phyloP scores from a whole-genome alignment of 148 eudicot species.

The Pharnaceum exiguum region DNA sequence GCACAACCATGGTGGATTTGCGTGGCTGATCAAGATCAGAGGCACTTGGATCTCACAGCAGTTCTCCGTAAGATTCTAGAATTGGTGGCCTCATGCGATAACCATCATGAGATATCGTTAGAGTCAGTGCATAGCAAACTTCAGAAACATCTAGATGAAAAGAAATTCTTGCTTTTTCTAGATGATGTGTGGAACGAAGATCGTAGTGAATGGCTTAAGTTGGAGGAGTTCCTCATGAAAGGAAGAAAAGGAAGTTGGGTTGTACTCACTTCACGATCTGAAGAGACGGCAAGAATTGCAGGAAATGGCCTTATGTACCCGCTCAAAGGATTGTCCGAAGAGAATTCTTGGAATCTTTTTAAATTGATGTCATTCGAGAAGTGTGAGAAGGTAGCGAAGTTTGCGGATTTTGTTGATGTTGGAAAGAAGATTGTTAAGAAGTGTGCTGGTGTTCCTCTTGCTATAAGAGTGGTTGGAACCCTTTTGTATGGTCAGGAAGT shows the following conservation, averaged over 20 bases:
- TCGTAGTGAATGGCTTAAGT: constrained; percentile 11
- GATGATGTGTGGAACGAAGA: constrained; percentile 30
- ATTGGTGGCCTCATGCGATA: not conserved
- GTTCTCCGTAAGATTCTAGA: not conserved
- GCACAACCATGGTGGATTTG: not conserved
- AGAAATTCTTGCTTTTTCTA: constrained; percentile 31
- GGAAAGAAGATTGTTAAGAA: constrained; percentile 20
- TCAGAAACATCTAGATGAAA: not conserved
- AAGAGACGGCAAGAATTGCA: constrained; percentile 16
- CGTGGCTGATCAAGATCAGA: not conserved
- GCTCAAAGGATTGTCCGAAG: constrained; percentile 23
- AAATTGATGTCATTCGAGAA: constrained; percentile 19
- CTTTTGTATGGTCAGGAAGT: constrained; percentile 17
- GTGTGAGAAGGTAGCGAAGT: not conserved
- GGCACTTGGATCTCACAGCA: not conserved
- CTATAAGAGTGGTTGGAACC: constrained; percentile 20
- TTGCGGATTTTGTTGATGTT: not conserved
- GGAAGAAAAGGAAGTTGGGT: constrained; percentile 27
- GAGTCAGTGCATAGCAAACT: constrained; percentile 12
- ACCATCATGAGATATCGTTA: constrained; percentile 2
- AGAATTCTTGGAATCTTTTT: constrained; percentile 27
- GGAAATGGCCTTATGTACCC: constrained; percentile 16
- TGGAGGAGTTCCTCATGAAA: constrained; percentile 11
- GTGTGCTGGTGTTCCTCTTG: constrained; percentile 12
- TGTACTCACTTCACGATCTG: constrained; percentile 35